Evolutionary conservation across 306 rosid species (phyloP).

Genomic region (Alnus glutinosa): DNA sequence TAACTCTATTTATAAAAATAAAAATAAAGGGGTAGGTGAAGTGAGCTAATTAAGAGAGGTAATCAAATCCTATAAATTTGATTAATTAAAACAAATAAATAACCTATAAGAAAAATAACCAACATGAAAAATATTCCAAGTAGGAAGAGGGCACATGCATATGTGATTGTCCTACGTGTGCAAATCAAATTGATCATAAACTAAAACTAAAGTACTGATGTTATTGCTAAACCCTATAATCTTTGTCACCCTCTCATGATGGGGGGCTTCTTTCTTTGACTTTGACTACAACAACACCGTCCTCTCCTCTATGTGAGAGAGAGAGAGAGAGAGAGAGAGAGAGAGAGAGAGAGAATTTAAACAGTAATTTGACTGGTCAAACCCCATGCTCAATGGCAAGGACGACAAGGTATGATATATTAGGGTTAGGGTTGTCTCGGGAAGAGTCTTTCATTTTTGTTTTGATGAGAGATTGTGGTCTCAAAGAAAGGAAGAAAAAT

Average conservation of each 20-base stretch:
- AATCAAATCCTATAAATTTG: too few relatives aligned
- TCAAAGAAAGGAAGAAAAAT: too few relatives aligned
- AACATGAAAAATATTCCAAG: background rate
- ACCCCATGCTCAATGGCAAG: background rate
- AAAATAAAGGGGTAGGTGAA: too few relatives aligned
- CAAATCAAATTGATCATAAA: background rate
- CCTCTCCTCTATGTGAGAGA: background rate
- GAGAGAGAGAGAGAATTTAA: background rate
- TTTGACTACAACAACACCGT: background rate
- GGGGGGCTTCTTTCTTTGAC: conserved; percentile 2
- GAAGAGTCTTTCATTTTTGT: too few relatives aligned
- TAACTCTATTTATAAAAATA: too few relatives aligned
- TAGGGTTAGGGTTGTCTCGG: too few relatives aligned
- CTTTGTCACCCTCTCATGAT: conserved; percentile 21
- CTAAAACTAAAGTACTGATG: background rate
- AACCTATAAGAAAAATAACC: too few relatives aligned
- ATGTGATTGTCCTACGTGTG: background rate
- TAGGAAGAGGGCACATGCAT: background rate
- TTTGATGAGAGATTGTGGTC: too few relatives aligned
- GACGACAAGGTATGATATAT: too few relatives aligned
- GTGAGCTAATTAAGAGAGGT: too few relatives aligned
- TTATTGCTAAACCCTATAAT: background rate
- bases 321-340: background rate
- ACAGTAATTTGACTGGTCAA: conserved; percentile 1
- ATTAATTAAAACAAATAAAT: too few relatives aligned